Evolutionary conservation across 2,329 filamentous ascomycete genomes (phyloP), one percentile per base, ranked within the genome.

Genomic region (Hymenotorrendiella dingleyae): DNA sequence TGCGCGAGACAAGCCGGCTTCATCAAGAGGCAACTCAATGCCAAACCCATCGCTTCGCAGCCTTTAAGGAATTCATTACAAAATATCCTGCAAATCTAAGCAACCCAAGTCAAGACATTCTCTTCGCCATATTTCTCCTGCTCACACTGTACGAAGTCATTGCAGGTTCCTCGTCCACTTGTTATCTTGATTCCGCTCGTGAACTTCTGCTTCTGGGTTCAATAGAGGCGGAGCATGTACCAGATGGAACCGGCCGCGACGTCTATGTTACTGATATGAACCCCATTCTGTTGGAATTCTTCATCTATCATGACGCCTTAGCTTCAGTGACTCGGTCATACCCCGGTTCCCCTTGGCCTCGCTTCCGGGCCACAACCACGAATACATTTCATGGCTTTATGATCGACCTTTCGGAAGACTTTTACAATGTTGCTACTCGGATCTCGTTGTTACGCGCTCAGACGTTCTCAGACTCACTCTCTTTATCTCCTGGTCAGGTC

Each of bases 241-340:
- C 10, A 14, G 4, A 36, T 10, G 8, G 19, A 4, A 17, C 10
- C 11, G n/a, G 16, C n/a, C n/a, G n/a, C 6, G 26, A 33, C 17
- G 29, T 12, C 6, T 26, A 39, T 14, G 36, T 40, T 4, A 48
- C 47, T 12, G 42, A 41, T n/a, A 40, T 56, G 7, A 43, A 56
- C 16, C 46, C 47, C 3, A 48, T 54, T 27, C 35, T 56, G 4
- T 44, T 56, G 6, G 49, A 56, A 23, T 55, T 52, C 38, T 56
- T 53, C 36, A 26, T 43, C 2, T 55, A 55, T 21, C 53, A 56
- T 28, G 49, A 50, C 16, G 43, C 40, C 10, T 37, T 56, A 4
- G 54, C 53, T 4, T 33, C 36, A 6, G 51, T 56, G 2, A 56
- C 53, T 5, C 30, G 27, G 2, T 40, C 43, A 6, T 49, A 32